Base-by-base conservation (phyloP, 768 basidiomycete genomes). In the Russula ochroleuca region DNA sequence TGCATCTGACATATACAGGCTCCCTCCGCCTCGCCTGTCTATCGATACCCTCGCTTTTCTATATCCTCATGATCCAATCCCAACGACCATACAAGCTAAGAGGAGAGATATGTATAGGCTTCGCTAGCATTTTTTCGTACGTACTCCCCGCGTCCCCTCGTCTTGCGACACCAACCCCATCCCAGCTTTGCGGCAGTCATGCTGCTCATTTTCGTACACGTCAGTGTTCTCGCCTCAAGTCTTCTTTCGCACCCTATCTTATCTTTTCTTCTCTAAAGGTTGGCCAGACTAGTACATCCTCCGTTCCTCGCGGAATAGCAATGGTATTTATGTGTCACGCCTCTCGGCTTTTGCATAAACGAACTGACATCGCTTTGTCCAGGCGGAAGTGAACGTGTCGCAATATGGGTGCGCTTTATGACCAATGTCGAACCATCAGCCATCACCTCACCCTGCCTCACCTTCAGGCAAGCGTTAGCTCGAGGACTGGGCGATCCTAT, bases 131-230 rank as follows among this genome's bases (percentile, higher is more conserved):
- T 62, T 77, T 92, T 58, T 85, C 90, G 90, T 89, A 72, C 62
- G 86, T 74, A 52, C 77, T 51, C 51, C 62, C 62, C 40, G 17
- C 38, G 66, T 67, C 49, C 70, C 53, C 45, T 48, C 40, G 19
- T 35, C 53, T 52, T 56, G 49, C 57, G 69, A 69, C 37, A 64
- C 73, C 68, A 73, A 66, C 55, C 59, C 67, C 81, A 35, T 49
- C 37, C 70, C 80, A 74, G 79, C 71, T 65, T 84, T 80, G 68
- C 74, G 31, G 76, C 76, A 65, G 81, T 79, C 64, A 79, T 77
- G 40, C 78, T 92, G 67, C 80, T 92, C 73, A 89, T 93, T 67
- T 91, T 92, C 75, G 83, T 85, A 69, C 89, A 93, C 79, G 90
- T 89, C 73, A 69, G 85, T 78, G 59, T 68, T 58, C 56, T 51